Conservation (phyloP, 306 rosid species). For the Argentina anserina region DNA sequence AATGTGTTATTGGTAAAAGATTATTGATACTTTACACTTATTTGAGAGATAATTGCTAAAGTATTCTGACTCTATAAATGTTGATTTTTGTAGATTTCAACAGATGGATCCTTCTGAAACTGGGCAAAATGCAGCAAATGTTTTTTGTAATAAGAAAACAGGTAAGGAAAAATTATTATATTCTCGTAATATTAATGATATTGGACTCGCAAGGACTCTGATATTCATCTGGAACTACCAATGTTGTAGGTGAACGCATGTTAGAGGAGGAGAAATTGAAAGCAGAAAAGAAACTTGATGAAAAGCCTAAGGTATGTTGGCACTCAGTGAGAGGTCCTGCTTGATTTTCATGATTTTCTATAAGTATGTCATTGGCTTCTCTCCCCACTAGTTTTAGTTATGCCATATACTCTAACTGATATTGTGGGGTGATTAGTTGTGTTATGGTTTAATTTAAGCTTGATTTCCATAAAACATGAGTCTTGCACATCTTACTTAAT, state of each 20-base stretch:
- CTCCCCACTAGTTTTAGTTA: neutral
- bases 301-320: slow-evolving; percentile 78
- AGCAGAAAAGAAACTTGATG: slow-evolving; percentile 59
- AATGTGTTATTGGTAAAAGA: neutral
- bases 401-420: neutral
- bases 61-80: neutral
- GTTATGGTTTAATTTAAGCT: neutral
- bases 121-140: slow-evolving; percentile 65
- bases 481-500: neutral
- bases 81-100: slow-evolving; percentile 51
- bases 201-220: neutral
- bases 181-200: slow-evolving; percentile 12
- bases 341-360: neutral
- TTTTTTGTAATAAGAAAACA: slow-evolving; percentile 74
- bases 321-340: neutral
- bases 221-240: slow-evolving; percentile 8
- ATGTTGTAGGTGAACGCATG: slow-evolving; percentile 56
- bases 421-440: neutral
- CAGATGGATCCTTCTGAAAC: slow-evolving; percentile 70
- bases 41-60: neutral
- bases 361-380: neutral
- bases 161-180: slow-evolving; percentile 42
- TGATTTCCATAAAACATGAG: neutral
- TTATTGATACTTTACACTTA: neutral
- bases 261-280: slow-evolving; percentile 71